phyloP scores from a whole-genome alignment of 495 filamentous ascomycete species.

The Podospora didyma region DNA sequence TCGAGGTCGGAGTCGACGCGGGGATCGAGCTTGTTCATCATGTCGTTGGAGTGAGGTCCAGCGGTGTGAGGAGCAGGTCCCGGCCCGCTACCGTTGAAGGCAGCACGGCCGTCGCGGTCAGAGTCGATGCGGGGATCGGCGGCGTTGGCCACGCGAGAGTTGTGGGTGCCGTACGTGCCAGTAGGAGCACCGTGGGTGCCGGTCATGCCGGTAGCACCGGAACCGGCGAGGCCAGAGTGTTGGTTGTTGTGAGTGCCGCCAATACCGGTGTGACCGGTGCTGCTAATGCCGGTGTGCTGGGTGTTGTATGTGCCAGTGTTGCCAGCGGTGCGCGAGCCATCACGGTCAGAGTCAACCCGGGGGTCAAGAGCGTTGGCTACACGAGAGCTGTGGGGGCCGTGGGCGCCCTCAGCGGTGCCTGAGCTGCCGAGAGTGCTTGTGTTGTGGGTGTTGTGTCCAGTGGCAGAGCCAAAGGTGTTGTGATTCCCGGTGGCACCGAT shows the following conservation, averaged over 20 bases:
- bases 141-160: constrained; percentile 53
- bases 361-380: constrained; percentile 17
- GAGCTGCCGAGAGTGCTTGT: too few relatives aligned
- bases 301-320: constrained; percentile 3
- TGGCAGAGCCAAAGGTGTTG: too few relatives aligned
- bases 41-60: constrained; percentile 51
- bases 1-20: constrained; percentile 50
- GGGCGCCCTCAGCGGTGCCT: constrained; percentile 7
- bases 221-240: constrained; percentile 20
- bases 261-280: constrained; percentile 11
- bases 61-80: constrained; percentile 42
- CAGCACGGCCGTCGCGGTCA: constrained; percentile 35
- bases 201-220: constrained; percentile 28
- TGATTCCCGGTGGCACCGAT: too few relatives aligned
- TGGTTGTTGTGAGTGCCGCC: constrained; percentile 8
- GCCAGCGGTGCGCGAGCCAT: constrained; percentile 16
- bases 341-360: constrained; percentile 22
- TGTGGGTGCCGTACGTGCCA: constrained; percentile 43
- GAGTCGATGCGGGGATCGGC: constrained; percentile 46
- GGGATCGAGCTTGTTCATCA: constrained; percentile 52
- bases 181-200: constrained; percentile 23
- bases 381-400: constrained; percentile 10
- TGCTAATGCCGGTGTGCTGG: background rate
- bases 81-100: constrained; percentile 22
- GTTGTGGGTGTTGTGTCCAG: too few relatives aligned